Base-by-base conservation (phyloP, 108 stramenopile species). In the Nannochloropsis granulata region DNA sequence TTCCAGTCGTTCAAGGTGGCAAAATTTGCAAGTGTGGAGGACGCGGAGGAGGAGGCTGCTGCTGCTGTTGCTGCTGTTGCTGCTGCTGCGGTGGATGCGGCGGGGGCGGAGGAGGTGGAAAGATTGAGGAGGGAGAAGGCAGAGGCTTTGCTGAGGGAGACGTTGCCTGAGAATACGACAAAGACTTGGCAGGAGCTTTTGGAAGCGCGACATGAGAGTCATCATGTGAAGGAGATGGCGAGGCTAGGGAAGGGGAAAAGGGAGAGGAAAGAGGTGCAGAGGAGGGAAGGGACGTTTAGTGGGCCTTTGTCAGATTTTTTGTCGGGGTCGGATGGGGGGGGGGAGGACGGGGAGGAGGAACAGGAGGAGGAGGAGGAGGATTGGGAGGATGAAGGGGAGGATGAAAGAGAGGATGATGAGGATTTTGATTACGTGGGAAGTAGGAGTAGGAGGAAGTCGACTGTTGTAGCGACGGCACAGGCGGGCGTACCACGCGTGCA, bases 1-100 rank as follows among this genome's bases (percentile, higher is more conserved):
- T 86, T 86, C 56, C 82, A 86, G 44, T 82, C 86, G 21, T 86
- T 86, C 26, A 86, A 86, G 82, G 86, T 86, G 82, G 79, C 79
- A 25, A n/a, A 24, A 8, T 80, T 80, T 80, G 79, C 56, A 16
- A 71, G 56, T 10, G 56, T 71, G 56, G 56, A 71, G 56, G 56
- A 71, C 11, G 56, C n/a, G 16, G 56, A 71, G n/a, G 56, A 16
- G 56, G 56, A 71, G 56, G 56, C 56, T 16, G 56, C 56, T n/a
- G 56, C 56, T 71, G 56, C 2, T n/a, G n/a, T 16, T 0, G 56
- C 56, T n/a, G 56, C 56, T n/a, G 56, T n/a, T n/a, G 56, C 56
- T n/a, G 56, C 56, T 2, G 56, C 11, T 16, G 56, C 56, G 11
- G 56, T 7, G 10, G 56, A 16, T 7, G 56, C 16, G 56, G 56